phyloP scores from a whole-genome alignment of 306 rosid genomes.

The Luffa aegyptiaca region DNA sequence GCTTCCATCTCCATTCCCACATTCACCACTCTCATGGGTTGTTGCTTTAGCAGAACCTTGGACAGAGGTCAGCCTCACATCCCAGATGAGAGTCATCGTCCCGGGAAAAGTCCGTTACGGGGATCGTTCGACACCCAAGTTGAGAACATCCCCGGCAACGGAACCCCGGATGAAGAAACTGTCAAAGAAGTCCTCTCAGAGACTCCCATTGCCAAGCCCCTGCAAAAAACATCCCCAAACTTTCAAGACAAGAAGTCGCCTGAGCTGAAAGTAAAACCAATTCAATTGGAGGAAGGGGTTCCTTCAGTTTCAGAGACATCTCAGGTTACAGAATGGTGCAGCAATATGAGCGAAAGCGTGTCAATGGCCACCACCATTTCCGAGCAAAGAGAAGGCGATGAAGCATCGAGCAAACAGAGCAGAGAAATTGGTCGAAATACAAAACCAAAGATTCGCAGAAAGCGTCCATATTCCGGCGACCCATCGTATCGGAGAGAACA shows the following conservation, averaged over 20 bases:
- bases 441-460: slow-evolving; percentile 22
- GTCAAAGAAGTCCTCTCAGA: slow-evolving; percentile 91
- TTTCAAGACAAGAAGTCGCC: slow-evolving; percentile 23
- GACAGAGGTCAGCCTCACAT: background rate
- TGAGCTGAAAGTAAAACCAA: background rate
- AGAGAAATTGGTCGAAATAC: slow-evolving; percentile 28
- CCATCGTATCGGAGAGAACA: slow-evolving; percentile 23
- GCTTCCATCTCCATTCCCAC: slow-evolving; percentile 15
- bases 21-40: slow-evolving; percentile 55
- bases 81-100: background rate
- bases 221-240: slow-evolving; percentile 1
- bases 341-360: slow-evolving; percentile 43
- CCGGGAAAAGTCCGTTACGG: slow-evolving; percentile 8
- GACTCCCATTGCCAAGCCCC: slow-evolving; percentile 55
- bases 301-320: slow-evolving; percentile 31
- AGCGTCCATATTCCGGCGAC: slow-evolving; percentile 37
- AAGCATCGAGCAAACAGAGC: slow-evolving; percentile 51
- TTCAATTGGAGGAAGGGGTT: slow-evolving; percentile 15
- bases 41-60: slow-evolving; percentile 53
- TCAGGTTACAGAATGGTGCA: slow-evolving; percentile 39
- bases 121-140: slow-evolving; percentile 19
- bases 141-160: slow-evolving; percentile 8
- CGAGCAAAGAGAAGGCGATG: slow-evolving; percentile 55
- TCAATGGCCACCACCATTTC: slow-evolving; percentile 53
- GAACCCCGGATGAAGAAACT: slow-evolving; percentile 47